A percentile compares a stretch with the other conserved stretches of the same genome.
These are phyloP conservation scores for Mycosphaerella sp. DNA, from an alignment of 2,329 filamentous ascomycete genomes.

Conservation along the genomic window DNA sequence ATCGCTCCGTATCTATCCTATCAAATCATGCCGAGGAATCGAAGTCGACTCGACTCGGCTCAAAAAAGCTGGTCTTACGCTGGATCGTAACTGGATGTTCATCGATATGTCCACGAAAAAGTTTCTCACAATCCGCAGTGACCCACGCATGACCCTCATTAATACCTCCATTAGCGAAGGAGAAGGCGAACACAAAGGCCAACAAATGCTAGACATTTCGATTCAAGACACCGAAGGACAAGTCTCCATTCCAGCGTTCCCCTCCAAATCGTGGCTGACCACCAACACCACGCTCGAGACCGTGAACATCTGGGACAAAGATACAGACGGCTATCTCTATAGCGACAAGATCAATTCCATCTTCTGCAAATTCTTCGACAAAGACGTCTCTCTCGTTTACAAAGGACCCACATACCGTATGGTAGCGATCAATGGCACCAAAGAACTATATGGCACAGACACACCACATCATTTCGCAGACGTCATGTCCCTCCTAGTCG, in stretches of 20 bases:
- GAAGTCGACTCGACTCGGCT: constrained; percentile 48
- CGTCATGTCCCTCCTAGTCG: constrained; percentile 52
- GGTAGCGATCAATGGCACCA: constrained; percentile 51
- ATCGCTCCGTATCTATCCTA: constrained; percentile 55
- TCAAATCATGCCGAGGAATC: constrained; percentile 62
- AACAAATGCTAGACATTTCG: constrained; percentile 44
- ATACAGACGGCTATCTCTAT: constrained; percentile 55
- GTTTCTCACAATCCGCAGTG: constrained; percentile 58
- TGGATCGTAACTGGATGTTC: constrained; percentile 64
- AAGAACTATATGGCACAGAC: constrained; percentile 45
- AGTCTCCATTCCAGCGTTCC: constrained; percentile 52
- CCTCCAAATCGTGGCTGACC: constrained; percentile 49
- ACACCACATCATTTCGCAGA: constrained; percentile 53
- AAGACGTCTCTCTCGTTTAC: constrained; percentile 53
- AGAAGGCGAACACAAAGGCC: constrained; percentile 26
- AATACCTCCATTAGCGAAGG: constrained; percentile 46
- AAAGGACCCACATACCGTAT: constrained; percentile 55
- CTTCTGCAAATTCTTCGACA: constrained; percentile 53
- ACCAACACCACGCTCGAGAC: constrained; percentile 45
- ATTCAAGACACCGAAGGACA: constrained; percentile 39
- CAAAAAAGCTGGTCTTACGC: constrained; percentile 52
- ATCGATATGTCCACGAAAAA: constrained; percentile 47
- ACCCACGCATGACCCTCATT: constrained; percentile 58
- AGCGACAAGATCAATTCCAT: constrained; percentile 45
- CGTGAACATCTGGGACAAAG: constrained; percentile 54